Conservation (phyloP, 73 alveolate genomes). For the Symbiodinium natans region DNA sequence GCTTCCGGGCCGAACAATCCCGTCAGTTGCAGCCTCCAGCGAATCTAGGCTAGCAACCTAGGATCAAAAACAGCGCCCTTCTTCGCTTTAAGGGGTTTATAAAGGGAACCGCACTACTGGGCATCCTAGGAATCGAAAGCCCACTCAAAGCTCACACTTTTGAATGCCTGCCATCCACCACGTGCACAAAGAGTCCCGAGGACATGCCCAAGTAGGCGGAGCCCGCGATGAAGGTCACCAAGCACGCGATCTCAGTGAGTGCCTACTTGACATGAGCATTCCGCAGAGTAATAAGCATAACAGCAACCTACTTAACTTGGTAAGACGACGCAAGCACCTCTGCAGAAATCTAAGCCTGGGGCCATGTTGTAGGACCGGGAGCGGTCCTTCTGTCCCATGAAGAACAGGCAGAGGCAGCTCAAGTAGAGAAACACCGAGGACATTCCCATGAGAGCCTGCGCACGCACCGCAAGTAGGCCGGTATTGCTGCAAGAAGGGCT, state of each 20-base stretch:
- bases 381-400: neutral
- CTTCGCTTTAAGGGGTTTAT: too few species aligned
- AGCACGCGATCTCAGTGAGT: neutral
- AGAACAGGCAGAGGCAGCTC: neutral
- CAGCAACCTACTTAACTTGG: neutral
- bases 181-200: neutral
- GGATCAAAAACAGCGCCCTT: too few species aligned
- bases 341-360: neutral
- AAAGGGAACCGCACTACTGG: too few species aligned
- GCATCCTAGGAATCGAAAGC: too few species aligned
- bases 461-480: neutral
- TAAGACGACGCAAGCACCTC: neutral
- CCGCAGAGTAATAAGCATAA: too few species aligned
- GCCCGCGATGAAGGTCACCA: conserved; percentile 18
- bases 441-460: conserved; percentile 1
- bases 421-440: neutral
- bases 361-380: neutral
- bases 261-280: neutral
- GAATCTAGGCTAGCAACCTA: neutral
- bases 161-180: conserved; percentile 23
- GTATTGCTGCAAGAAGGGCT: too few species aligned
- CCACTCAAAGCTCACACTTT: neutral
- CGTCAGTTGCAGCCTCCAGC: too few species aligned
- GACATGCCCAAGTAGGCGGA: conserved; percentile 22
- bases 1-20: neutral